Evolutionary conservation across 2,329 filamentous ascomycete genomes (phyloP).

Genomic region (Fusarium stilboides): DNA sequence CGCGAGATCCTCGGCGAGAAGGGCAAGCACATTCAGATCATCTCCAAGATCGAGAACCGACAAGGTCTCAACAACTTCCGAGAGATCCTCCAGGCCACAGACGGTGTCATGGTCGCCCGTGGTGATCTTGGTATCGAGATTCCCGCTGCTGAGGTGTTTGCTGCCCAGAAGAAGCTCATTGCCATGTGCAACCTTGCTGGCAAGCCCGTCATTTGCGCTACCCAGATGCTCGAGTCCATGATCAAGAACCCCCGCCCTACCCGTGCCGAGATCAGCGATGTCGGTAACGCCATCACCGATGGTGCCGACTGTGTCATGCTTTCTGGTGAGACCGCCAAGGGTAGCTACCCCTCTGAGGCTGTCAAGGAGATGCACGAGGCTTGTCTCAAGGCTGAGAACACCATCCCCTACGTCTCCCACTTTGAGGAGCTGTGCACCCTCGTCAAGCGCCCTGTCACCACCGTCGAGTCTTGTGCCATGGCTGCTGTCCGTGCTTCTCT

Average conservation of each 20-base stretch:
- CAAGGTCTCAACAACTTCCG: slow-evolving; percentile 99
- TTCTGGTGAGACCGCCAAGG: slow-evolving; percentile 99
- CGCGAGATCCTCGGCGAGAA: slow-evolving; percentile 91
- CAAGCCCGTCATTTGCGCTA: slow-evolving; percentile 99
- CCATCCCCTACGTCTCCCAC: slow-evolving; percentile 95
- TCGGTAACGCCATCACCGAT: slow-evolving; percentile 97
- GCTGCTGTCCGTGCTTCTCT: slow-evolving; percentile 95
- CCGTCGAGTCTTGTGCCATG: slow-evolving; percentile 96
- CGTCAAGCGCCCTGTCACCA: slow-evolving; percentile 85
- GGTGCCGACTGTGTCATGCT: slow-evolving; percentile 99
- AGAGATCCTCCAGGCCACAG: slow-evolving; percentile 95
- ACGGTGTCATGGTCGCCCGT: slow-evolving; percentile 99
- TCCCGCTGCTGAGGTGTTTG: slow-evolving; percentile 97
- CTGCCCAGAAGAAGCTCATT: slow-evolving; percentile 99
- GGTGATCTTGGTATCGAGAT: slow-evolving; percentile 98
- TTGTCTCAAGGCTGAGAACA: slow-evolving; percentile 95
- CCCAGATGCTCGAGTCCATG: slow-evolving; percentile 99
- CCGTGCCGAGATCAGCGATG: slow-evolving; percentile 97
- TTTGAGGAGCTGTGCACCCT: slow-evolving; percentile 95
- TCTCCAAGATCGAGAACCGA: slow-evolving; percentile 99
- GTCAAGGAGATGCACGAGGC: slow-evolving; percentile 99
- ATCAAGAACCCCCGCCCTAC: slow-evolving; percentile 99
- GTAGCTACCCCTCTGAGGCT: slow-evolving; percentile 91
- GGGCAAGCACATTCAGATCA: slow-evolving; percentile 98
- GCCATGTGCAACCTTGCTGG: slow-evolving; percentile 99